Conservation (phyloP, 2,329 filamentous ascomycete genomes). For the Phaeosphaeria sp. region DNA sequence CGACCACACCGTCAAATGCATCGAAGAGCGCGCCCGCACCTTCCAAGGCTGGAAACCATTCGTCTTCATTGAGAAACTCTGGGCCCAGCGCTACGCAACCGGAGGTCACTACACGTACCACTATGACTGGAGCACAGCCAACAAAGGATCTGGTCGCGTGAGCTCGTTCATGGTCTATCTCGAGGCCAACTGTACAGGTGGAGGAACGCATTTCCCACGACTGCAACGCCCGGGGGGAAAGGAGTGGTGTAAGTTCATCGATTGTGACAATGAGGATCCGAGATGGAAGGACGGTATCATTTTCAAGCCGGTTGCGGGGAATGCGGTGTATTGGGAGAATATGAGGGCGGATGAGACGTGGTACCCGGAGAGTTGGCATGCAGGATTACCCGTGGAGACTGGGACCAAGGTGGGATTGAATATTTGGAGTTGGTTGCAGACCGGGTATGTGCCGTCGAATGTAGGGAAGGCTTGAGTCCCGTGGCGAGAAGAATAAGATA, state of each 20-base stretch:
- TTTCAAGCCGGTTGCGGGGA: conserved; percentile 64
- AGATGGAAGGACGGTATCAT: conserved; percentile 55
- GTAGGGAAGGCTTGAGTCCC: conserved; percentile 3
- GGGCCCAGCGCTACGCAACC: conserved; percentile 65
- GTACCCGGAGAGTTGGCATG: conserved; percentile 67
- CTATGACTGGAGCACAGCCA: conserved; percentile 58
- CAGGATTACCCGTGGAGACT: conserved; percentile 62
- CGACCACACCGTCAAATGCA: conserved; percentile 60
- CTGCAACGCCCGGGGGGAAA: conserved; percentile 52
- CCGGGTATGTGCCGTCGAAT: conserved; percentile 28
- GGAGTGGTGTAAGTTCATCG: conserved; percentile 65
- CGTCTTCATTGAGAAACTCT: conserved; percentile 66
- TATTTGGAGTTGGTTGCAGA: conserved; percentile 69
- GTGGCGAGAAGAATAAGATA: too few species aligned
- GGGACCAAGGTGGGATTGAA: conserved; percentile 68
- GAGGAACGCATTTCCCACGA: conserved; percentile 67
- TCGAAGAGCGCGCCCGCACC: conserved; percentile 63
- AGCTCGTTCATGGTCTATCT: conserved; percentile 70
- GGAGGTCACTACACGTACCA: conserved; percentile 66
- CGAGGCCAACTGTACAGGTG: conserved; percentile 58
- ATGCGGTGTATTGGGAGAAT: conserved; percentile 70
- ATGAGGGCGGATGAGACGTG: conserved; percentile 61
- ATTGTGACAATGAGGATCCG: conserved; percentile 50
- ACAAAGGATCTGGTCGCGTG: conserved; percentile 50
- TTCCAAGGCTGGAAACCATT: conserved; percentile 67